phyloP scores from a whole-genome alignment of 352 stramenopile genomes.

The Phytopythium oedochilum region DNA sequence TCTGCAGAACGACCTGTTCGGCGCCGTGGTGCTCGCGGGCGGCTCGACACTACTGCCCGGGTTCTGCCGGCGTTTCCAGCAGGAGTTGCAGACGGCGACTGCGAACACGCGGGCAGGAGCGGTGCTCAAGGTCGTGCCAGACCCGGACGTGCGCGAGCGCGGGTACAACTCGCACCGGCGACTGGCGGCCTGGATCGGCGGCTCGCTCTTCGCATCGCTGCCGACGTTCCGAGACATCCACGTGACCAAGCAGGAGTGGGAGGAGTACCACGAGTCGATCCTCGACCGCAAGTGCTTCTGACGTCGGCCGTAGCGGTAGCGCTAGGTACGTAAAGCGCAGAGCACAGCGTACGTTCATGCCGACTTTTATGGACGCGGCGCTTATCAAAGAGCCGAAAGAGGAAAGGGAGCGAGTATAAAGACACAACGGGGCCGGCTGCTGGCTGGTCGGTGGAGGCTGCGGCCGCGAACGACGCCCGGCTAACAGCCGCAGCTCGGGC shows the following conservation, averaged over 20 bases:
- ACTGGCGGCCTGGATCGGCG: constrained; percentile 86
- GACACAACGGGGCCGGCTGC: neutral
- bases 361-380: neutral
- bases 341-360: neutral
- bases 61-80: constrained; percentile 76
- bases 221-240: constrained; percentile 86
- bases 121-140: constrained; percentile 69
- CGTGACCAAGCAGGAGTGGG: constrained; percentile 88
- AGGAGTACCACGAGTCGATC: constrained; percentile 86
- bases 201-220: constrained; percentile 87
- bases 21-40: constrained; percentile 73
- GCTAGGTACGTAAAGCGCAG: too few relatives aligned
- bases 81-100: constrained; percentile 41
- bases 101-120: constrained; percentile 11
- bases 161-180: constrained; percentile 86
- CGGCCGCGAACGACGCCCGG: neutral
- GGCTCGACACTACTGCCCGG: constrained; percentile 84
- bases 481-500: constrained; percentile 77
- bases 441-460: too few relatives aligned
- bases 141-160: constrained; percentile 64
- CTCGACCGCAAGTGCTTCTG: constrained; percentile 84
- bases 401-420: neutral
- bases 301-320: neutral
- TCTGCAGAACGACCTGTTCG: constrained; percentile 72
- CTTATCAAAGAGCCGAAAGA: neutral